Conservation (phyloP, 169 alveolate genomes). For the Eimeria maxima region DNA sequence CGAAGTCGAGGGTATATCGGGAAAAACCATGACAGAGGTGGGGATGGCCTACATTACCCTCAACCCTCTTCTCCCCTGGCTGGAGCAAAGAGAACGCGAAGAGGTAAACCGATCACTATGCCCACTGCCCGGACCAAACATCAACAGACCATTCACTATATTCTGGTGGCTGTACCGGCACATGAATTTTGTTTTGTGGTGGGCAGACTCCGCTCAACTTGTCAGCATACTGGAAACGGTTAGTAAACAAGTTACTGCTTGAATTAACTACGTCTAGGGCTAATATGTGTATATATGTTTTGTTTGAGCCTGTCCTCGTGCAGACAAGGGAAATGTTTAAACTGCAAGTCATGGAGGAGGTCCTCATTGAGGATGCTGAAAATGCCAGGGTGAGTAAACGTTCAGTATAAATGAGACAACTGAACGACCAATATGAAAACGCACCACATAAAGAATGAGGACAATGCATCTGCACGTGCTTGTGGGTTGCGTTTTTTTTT, state of each 20-base stretch:
- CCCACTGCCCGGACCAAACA: neutral
- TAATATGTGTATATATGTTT: too few relatives aligned
- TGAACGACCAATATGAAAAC: neutral
- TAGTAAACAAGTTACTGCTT: too few relatives aligned
- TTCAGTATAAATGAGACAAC: neutral
- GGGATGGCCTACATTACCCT: conserved; percentile 91
- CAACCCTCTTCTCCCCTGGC: conserved; percentile 91
- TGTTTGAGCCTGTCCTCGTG: neutral
- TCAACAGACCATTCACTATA: too few relatives aligned
- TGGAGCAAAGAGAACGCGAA: conserved; percentile 87
- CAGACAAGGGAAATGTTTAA: conserved; percentile 87
- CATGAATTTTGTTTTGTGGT: neutral
- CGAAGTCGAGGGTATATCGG: conserved; percentile 77
- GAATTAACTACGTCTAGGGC: neutral
- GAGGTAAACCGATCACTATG: conserved; percentile 65
- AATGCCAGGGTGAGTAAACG: conserved; percentile 81
- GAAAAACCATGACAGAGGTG: conserved; percentile 80
- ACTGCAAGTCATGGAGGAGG: conserved; percentile 89
- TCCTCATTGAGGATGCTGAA: conserved; percentile 89
- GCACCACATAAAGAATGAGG: neutral
- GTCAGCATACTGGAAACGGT: neutral
- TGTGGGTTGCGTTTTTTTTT: neutral
- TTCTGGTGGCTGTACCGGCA: neutral
- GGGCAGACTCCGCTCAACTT: neutral
- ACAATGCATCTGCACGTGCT: neutral